Evolutionary conservation across 2,329 filamentous ascomycete genomes (phyloP).

Genomic region (Beauveria rudraprayagi): DNA sequence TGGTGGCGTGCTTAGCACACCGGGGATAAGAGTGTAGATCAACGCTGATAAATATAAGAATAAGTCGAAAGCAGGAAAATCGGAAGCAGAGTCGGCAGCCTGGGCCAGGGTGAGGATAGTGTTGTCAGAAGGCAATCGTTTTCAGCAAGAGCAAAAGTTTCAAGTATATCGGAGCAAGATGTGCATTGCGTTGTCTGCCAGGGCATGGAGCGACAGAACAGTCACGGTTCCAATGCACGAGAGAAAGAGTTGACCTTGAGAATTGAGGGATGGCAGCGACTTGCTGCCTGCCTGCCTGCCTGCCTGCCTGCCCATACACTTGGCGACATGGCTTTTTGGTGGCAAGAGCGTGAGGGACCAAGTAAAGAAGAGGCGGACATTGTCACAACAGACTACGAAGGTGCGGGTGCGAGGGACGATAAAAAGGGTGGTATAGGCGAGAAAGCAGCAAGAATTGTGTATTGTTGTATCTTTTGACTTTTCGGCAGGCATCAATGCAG

Average conservation of each 20-base stretch:
- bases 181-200: constrained; percentile 7
- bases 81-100: background rate
- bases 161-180: constrained; percentile 6
- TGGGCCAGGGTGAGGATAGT: background rate
- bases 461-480: background rate
- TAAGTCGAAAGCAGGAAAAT: background rate
- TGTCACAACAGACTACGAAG: background rate
- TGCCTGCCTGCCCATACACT: background rate
- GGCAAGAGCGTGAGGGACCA: constrained; percentile 5
- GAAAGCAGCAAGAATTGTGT: background rate
- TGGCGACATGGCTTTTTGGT: background rate
- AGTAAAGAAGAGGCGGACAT: background rate
- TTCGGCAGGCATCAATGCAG: background rate
- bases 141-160: constrained; percentile 10
- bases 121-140: background rate
- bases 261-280: background rate
- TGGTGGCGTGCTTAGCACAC: background rate
- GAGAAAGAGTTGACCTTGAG: background rate
- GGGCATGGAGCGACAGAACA: background rate
- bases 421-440: background rate
- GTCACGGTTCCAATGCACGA: background rate
- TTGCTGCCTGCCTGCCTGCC: background rate
- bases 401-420: background rate
- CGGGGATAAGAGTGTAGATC: background rate
- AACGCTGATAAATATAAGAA: constrained; percentile 4